A percentile compares a stretch with the other conserved stretches of the same genome.
Evolutionary conservation across 2,329 filamentous ascomycete genomes (phyloP).

Genomic region (Pseudogymnoascus sp.): DNA sequence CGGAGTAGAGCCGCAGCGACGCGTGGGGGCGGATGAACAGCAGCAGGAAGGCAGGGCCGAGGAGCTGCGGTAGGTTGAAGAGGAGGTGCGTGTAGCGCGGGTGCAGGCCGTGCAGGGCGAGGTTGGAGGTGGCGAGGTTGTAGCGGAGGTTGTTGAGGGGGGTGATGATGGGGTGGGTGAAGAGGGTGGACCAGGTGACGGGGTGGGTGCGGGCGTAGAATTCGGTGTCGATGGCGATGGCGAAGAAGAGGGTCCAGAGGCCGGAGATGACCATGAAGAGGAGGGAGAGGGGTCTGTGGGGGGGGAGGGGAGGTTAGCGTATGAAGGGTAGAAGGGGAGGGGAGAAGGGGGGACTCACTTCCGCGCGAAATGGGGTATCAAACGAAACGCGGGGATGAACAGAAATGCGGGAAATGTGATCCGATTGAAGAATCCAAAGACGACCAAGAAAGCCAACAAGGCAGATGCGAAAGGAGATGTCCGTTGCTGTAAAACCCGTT

Average conservation of each 20-base stretch:
- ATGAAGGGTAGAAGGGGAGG: no score
- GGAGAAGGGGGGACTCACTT: conserved; percentile 47
- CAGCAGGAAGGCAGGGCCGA: conserved; percentile 60
- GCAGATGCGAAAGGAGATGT: conserved; percentile 69
- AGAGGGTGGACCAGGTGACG: conserved; percentile 56
- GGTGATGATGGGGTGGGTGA: conserved; percentile 60
- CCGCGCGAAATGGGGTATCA: conserved; percentile 77
- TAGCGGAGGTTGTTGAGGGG: conserved; percentile 72
- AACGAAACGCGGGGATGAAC: conserved; percentile 69
- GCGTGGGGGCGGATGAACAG: conserved; percentile 50
- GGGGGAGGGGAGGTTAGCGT: conserved; percentile 14
- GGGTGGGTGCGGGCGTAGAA: conserved; percentile 61
- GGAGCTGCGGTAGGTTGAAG: conserved; percentile 61
- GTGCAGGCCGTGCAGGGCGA: conserved; percentile 68
- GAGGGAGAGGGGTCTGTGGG: conserved; percentile 49
- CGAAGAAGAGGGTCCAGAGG: conserved; percentile 59
- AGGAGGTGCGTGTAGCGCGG: conserved; percentile 71
- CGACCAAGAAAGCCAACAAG: conserved; percentile 69
- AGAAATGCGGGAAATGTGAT: conserved; percentile 96
- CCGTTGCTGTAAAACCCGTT: conserved; percentile 45
- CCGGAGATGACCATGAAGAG: conserved; percentile 57
- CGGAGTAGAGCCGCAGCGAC: conserved; percentile 61
- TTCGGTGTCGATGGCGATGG: conserved; percentile 73
- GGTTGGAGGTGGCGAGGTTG: conserved; percentile 61
- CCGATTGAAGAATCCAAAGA: conserved; percentile 89